These are phyloP conservation scores for Aspergillus tanneri DNA, from an alignment of 2,329 filamentous ascomycete species.

Conservation along the genomic window DNA sequence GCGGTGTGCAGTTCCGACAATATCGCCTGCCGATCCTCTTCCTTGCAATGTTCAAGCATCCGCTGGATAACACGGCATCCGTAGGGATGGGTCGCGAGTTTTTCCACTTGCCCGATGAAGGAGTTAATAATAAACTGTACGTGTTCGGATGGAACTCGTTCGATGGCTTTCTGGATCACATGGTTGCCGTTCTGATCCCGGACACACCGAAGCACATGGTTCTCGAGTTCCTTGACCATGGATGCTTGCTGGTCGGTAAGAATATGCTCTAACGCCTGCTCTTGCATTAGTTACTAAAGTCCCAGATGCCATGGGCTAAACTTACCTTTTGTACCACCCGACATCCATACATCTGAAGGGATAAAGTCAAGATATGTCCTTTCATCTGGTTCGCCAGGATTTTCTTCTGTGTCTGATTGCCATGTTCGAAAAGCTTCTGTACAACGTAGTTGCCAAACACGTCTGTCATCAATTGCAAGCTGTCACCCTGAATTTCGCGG, in stretches of 20 bases:
- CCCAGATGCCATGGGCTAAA: neutral
- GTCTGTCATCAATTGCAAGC: slow-evolving; percentile 87
- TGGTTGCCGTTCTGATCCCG: slow-evolving; percentile 93
- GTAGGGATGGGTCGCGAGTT: slow-evolving; percentile 75
- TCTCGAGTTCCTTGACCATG: slow-evolving; percentile 78
- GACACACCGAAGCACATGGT: slow-evolving; percentile 72
- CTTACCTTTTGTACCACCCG: slow-evolving; percentile 88
- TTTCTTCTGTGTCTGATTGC: slow-evolving; percentile 90
- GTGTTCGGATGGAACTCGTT: slow-evolving; percentile 71
- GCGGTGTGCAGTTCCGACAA: slow-evolving; percentile 75
- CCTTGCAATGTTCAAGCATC: slow-evolving; percentile 78
- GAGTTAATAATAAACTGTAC: slow-evolving; percentile 83
- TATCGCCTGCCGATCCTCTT: slow-evolving; percentile 68
- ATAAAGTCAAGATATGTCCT: slow-evolving; percentile 75
- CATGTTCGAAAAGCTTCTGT: slow-evolving; percentile 96
- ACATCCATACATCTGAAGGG: slow-evolving; percentile 87
- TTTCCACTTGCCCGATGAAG: slow-evolving; percentile 71
- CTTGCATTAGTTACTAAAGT: slow-evolving; percentile 24
- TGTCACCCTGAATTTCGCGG: slow-evolving; percentile 79
- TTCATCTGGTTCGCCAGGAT: slow-evolving; percentile 83
- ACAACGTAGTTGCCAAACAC: slow-evolving; percentile 98
- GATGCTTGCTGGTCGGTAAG: slow-evolving; percentile 86
- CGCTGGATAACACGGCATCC: slow-evolving; percentile 92
- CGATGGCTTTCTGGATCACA: slow-evolving; percentile 91
- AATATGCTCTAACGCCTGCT: slow-evolving; percentile 79